phyloP scores from a whole-genome alignment of 1,284 basidiomycete genomes.

The Ceratobasidium sp. region DNA sequence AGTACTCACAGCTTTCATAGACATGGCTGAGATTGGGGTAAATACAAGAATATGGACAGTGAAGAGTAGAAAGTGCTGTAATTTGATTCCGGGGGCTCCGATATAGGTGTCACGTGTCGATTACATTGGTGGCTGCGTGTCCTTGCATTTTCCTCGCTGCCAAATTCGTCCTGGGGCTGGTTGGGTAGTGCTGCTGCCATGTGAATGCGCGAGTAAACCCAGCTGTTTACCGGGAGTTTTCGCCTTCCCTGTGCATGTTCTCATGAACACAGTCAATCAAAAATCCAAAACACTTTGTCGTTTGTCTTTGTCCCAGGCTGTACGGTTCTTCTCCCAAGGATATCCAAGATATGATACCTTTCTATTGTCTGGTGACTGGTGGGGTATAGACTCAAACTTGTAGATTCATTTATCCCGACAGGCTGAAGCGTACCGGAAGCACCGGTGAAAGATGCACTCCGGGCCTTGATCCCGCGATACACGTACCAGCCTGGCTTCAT shows the following conservation, averaged over 20 bases:
- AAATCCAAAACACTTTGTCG: background rate
- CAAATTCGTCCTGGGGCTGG: too few relatives aligned
- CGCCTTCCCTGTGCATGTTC: too few relatives aligned
- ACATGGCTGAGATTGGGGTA: slow-evolving; percentile 44
- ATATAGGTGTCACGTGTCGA: slow-evolving; percentile 13
- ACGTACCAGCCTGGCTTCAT: slow-evolving; percentile 23
- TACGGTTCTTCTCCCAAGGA: background rate
- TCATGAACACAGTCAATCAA: slow-evolving; percentile 2
- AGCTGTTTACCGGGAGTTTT: too few relatives aligned
- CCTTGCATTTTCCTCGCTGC: slow-evolving; percentile 1
- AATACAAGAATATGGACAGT: slow-evolving; percentile 35
- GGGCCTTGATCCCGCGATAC: background rate
- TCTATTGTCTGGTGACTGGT: background rate
- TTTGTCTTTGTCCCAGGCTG: background rate
- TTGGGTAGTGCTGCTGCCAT: too few relatives aligned
- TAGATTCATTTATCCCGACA: background rate
- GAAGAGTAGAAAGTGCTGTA: slow-evolving; percentile 19
- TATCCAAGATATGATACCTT: too few relatives aligned
- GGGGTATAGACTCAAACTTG: background rate
- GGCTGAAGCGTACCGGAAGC: background rate
- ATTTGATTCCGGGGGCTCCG: slow-evolving; percentile 27
- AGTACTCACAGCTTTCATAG: slow-evolving; percentile 50
- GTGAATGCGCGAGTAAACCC: too few relatives aligned
- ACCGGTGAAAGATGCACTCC: background rate
- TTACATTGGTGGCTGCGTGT: background rate